These are phyloP conservation scores for Anaeramoeba ignava DNA, from an alignment of 78 protist species.

Conservation along the genomic window DNA sequence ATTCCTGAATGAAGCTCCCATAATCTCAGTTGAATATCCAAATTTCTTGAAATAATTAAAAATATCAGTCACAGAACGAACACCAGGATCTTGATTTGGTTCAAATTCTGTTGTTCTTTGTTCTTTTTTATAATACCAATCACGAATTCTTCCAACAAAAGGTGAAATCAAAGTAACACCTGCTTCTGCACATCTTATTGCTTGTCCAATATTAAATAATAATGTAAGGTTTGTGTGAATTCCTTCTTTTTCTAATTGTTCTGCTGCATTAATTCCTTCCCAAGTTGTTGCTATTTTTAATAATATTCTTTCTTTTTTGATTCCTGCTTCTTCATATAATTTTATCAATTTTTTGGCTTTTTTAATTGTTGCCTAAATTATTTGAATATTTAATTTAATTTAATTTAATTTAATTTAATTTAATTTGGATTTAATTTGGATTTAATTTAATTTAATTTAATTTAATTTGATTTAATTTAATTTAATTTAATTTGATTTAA, in stretches of 20 bases:
- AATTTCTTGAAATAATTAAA: conserved; percentile 76
- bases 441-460: too few species aligned
- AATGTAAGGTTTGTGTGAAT: conserved; percentile 88
- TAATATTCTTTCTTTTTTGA: conserved; percentile 58
- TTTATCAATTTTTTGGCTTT: conserved; percentile 67
- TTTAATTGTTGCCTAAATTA: conserved; percentile 47
- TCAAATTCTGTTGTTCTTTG: conserved; percentile 29
- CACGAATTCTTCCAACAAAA: conserved; percentile 88
- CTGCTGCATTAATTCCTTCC: conserved; percentile 90
- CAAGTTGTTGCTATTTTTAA: conserved; percentile 89
- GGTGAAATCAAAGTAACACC: conserved; percentile 83
- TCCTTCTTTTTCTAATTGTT: conserved; percentile 66
- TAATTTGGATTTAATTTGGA: too few species aligned
- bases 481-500: too few species aligned
- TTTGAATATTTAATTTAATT: too few species aligned
- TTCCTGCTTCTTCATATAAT: conserved; percentile 70
- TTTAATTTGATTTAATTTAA: too few species aligned
- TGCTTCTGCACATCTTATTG: conserved; percentile 81
- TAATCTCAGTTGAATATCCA: conserved; percentile 77
- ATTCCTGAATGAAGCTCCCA: conserved; percentile 89
- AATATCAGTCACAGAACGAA: conserved; percentile 55
- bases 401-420: too few species aligned
- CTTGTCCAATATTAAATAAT: conserved; percentile 50
- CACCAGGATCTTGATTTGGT: conserved; percentile 78
- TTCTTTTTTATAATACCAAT: conserved; percentile 51